Evolutionary conservation across 179 eudicot genomes (phyloP).

Genomic region (Gypsophila paniculata): DNA sequence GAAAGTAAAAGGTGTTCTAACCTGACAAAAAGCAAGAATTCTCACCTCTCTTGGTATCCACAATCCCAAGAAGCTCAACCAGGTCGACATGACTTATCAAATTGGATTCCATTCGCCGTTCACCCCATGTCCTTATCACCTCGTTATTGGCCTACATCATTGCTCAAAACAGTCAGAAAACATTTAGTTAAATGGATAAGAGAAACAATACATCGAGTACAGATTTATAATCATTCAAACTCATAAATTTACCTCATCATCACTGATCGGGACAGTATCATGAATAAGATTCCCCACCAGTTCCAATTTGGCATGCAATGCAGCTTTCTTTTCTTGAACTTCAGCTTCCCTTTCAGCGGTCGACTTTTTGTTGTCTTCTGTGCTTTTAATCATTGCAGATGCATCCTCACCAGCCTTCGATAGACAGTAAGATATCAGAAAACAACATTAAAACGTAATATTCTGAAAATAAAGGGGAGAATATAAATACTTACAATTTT

Average conservation of each 20-base stretch:
- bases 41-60: conserved; percentile 73
- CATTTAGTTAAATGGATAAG: neutral
- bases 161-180: conserved; percentile 7
- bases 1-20: neutral
- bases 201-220: conserved; percentile 2
- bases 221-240: neutral
- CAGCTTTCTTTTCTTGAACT: conserved; percentile 58
- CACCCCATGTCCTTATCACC: conserved; percentile 68
- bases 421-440: neutral
- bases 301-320: conserved; percentile 54
- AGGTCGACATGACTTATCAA: conserved; percentile 85
- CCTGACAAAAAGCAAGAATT: neutral
- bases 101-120: conserved; percentile 53
- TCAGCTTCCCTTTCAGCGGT: conserved; percentile 52
- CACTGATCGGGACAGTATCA: conserved; percentile 75
- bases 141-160: conserved; percentile 61
- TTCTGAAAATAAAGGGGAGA: neutral
- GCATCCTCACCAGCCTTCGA: conserved; percentile 66
- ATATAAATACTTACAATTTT: conserved; percentile 50
- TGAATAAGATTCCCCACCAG: conserved; percentile 79
- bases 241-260: conserved; percentile 61
- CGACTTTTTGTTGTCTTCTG: conserved; percentile 58
- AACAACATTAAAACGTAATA: conserved; percentile 5
- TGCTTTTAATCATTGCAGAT: conserved; percentile 47
- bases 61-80: conserved; percentile 87